These are phyloP conservation scores for Aegilops bicornis DNA, from an alignment of 176 grass and related monocot genomes.

Conservation along the genomic window DNA sequence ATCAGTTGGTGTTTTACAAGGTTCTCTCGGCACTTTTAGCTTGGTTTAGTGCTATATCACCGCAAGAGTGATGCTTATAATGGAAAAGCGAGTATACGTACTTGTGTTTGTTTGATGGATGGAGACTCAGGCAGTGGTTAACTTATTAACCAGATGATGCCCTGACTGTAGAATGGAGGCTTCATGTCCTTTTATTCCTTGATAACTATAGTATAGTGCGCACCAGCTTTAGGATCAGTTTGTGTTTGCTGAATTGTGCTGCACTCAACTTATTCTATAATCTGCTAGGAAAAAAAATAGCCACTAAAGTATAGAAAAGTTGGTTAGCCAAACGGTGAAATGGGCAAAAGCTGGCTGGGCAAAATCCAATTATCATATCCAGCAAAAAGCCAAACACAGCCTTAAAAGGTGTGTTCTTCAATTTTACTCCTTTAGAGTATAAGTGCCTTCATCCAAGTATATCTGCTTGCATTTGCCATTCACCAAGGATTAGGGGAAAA, in stretches of 20 bases:
- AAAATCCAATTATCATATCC: neutral
- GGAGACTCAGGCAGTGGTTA: neutral
- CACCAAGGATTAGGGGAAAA: neutral
- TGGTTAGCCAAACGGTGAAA: neutral
- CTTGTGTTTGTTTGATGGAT: neutral
- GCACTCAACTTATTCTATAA: neutral
- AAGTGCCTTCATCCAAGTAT: neutral
- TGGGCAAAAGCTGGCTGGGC: neutral
- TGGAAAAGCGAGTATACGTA: neutral
- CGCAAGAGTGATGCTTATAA: neutral
- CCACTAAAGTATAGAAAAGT: neutral
- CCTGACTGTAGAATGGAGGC: neutral
- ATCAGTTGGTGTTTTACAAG: neutral
- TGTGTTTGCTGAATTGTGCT: neutral
- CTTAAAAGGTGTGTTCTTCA: neutral
- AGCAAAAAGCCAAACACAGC: neutral
- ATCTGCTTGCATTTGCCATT: slow-evolving; percentile 14
- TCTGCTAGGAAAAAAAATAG: neutral
- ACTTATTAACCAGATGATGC: neutral
- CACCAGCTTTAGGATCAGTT: neutral
- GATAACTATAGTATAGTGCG: neutral
- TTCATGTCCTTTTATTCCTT: neutral
- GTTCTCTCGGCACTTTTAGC: neutral
- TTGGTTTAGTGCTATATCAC: neutral
- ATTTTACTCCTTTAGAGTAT: neutral